phyloP scores from a whole-genome alignment of 2,329 filamentous ascomycete species.

The Ophiosphaerella narmari region DNA sequence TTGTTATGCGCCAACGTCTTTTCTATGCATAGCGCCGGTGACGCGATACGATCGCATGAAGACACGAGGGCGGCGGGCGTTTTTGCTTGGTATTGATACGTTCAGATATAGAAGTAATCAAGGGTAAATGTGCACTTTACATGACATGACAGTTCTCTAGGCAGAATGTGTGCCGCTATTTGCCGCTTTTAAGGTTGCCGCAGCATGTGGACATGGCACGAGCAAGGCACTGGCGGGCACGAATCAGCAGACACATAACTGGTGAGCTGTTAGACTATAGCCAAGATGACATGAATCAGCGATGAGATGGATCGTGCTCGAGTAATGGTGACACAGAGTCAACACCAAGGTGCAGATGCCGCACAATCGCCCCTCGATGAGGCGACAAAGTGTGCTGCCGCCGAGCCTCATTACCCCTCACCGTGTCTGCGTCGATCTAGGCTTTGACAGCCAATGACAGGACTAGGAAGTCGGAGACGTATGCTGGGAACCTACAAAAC shows the following conservation, averaged over 20 bases:
- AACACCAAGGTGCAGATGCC: background rate
- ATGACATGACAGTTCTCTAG: too few relatives aligned
- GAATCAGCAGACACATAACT: background rate
- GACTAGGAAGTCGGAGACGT: conserved; percentile 16
- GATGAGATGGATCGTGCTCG: background rate
- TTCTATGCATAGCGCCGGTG: conserved; percentile 5
- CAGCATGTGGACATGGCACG: conserved; percentile 3
- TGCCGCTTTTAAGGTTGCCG: background rate
- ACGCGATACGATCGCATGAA: conserved; percentile 1
- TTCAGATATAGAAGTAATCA: background rate
- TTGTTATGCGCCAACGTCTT: background rate
- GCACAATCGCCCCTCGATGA: background rate
- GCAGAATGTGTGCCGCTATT: background rate
- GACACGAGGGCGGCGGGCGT: conserved; percentile 1
- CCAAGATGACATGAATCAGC: background rate
- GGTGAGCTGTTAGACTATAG: background rate
- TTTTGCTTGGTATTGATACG: background rate
- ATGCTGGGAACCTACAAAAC: conserved; percentile 16
- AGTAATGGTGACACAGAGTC: too few relatives aligned
- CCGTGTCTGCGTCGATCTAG: conserved; percentile 26
- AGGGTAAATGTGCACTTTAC: background rate
- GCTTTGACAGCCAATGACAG: conserved; percentile 22
- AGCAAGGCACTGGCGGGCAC: conserved; percentile 1
- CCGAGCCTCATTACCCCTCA: conserved; percentile 27
- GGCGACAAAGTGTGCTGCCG: conserved; percentile 1